These are phyloP conservation scores for Heritiera littoralis DNA, from an alignment of 345 rosid species.

Conservation along the genomic window DNA sequence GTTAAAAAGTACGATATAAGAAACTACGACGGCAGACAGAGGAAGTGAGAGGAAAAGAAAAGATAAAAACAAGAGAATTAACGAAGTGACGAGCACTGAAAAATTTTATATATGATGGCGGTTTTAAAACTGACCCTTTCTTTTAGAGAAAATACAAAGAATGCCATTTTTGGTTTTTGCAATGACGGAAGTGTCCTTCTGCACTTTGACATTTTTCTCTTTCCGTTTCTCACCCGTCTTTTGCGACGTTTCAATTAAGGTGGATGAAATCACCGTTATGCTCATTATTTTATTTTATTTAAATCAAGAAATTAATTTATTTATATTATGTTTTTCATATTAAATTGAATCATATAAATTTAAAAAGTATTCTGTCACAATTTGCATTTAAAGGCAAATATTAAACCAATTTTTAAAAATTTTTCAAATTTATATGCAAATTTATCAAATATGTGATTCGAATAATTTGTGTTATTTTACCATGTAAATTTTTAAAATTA, in stretches of 20 bases:
- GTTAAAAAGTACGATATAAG: not conserved
- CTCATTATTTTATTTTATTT: no score
- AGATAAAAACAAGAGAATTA: not conserved
- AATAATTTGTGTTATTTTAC: no score
- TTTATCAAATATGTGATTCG: no score
- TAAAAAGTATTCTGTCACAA: no score
- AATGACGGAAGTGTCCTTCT: slow-evolving; percentile 26
- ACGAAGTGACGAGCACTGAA: not conserved
- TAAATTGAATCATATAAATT: no score
- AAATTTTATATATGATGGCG: not conserved
- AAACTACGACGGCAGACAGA: not conserved
- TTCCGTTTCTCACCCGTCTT: not conserved
- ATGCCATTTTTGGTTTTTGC: not conserved
- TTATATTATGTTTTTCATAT: no score
- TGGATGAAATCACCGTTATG: not conserved
- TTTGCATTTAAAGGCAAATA: no score
- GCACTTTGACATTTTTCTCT: no score
- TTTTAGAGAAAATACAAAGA: not conserved
- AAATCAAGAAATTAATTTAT: no score
- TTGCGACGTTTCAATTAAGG: not conserved
- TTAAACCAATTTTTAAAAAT: no score
- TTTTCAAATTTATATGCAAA: no score
- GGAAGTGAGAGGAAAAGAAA: slow-evolving; percentile 5
- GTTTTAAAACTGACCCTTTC: not conserved
- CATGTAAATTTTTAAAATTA: no score